phyloP scores from a whole-genome alignment of 2,329 filamentous ascomycete genomes.

The Xylariaceae sp. region DNA sequence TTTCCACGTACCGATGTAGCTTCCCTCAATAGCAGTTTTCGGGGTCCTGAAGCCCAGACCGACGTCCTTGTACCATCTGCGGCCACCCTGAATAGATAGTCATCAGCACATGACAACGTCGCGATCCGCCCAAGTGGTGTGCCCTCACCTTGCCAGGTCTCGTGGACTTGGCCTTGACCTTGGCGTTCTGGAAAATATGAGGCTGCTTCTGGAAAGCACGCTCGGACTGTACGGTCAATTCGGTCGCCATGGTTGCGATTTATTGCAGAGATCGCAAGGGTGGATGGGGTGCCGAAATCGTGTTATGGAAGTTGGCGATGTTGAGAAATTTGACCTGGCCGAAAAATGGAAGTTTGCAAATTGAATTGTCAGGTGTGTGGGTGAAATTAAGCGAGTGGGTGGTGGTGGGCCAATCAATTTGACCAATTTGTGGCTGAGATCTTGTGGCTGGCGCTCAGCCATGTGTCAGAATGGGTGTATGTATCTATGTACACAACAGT shows the following conservation, averaged over 20 bases:
- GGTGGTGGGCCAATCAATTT: background rate
- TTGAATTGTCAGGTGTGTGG: slow-evolving; percentile 23
- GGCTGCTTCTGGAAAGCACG: slow-evolving; percentile 99
- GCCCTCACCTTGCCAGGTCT: slow-evolving; percentile 80
- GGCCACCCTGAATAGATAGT: slow-evolving; percentile 29
- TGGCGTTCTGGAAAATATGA: slow-evolving; percentile 99
- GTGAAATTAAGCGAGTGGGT: slow-evolving; percentile 15
- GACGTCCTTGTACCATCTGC: slow-evolving; percentile 93
- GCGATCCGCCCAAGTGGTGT: slow-evolving; percentile 37
- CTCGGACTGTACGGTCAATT: slow-evolving; percentile 99
- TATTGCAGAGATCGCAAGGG: slow-evolving; percentile 47
- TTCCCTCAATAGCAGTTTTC: slow-evolving; percentile 97
- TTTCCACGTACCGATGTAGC: slow-evolving; percentile 89
- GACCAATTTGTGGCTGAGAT: background rate
- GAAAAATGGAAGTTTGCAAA: slow-evolving; percentile 24
- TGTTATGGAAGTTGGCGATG: slow-evolving; percentile 31
- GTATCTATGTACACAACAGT: too few species aligned
- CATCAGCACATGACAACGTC: slow-evolving; percentile 3
- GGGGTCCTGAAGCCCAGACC: slow-evolving; percentile 99
- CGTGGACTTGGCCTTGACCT: slow-evolving; percentile 83
- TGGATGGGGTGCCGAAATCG: slow-evolving; percentile 32
- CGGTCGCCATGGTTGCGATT: slow-evolving; percentile 84
- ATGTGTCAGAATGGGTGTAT: too few species aligned
- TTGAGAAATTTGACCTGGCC: slow-evolving; percentile 17
- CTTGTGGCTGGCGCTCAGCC: background rate